Evolutionary conservation across 768 basidiomycete genomes (phyloP).

Genomic region (Leccinum uliginosum): DNA sequence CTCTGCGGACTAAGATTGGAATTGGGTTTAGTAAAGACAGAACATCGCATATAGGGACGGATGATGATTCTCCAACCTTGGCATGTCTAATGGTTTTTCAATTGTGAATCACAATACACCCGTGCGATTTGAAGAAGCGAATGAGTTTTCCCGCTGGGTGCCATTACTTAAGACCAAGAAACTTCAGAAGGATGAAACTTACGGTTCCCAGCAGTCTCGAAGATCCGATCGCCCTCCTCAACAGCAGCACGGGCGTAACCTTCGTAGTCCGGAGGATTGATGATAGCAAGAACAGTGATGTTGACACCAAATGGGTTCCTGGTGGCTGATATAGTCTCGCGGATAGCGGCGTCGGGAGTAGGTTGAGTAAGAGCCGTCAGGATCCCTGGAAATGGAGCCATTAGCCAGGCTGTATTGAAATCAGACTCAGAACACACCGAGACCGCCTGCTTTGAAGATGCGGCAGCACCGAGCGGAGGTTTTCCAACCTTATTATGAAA

Average conservation of each 20-base stretch:
- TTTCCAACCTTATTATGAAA: constrained; percentile 64
- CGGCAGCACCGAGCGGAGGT: constrained; percentile 68
- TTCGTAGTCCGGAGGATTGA: constrained; percentile 87
- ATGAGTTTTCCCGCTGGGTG: constrained; percentile 68
- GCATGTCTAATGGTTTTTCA: constrained; percentile 86
- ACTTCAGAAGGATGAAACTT: constrained; percentile 22
- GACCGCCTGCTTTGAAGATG: constrained; percentile 80
- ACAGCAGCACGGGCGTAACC: constrained; percentile 79
- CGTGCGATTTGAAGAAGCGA: constrained; percentile 73
- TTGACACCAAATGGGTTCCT: constrained; percentile 82
- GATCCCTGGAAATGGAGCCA: constrained; percentile 46
- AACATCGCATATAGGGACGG: constrained; percentile 23
- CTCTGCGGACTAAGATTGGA: constrained; percentile 48
- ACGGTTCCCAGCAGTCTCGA: constrained; percentile 94
- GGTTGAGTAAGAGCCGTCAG: constrained; percentile 89
- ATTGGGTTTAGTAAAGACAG: not conserved
- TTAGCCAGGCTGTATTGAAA: not conserved
- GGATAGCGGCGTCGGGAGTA: constrained; percentile 78
- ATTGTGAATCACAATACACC: constrained; percentile 83
- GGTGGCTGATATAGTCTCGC: constrained; percentile 67
- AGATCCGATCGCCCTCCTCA: constrained; percentile 82
- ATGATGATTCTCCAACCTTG: constrained; percentile 46
- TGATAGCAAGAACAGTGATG: constrained; percentile 79
- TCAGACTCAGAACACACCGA: constrained; percentile 43
- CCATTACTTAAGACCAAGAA: not conserved